Base-by-base conservation (phyloP, 345 rosid genomes). In the Pseudoturritis turrita region DNA sequence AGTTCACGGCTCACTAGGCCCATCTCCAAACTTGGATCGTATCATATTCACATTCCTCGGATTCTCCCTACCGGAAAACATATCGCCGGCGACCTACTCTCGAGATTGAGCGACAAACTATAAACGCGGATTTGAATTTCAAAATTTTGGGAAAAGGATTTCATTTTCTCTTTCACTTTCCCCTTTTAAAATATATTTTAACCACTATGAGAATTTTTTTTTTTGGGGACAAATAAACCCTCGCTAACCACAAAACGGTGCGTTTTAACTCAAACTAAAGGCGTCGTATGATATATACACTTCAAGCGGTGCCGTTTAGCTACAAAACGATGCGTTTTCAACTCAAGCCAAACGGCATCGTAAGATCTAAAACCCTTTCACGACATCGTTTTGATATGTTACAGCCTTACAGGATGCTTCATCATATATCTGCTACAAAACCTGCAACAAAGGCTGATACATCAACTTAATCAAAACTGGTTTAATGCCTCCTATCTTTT, bases 1-100 rank as follows among this genome's bases (percentile, higher is more conserved):
- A n/a, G n/a, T n/a, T n/a, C n/a, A n/a, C n/a, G n/a, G n/a, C n/a
- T n/a, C n/a, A n/a, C n/a, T n/a, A n/a, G n/a, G n/a, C n/a, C n/a
- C n/a, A n/a, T n/a, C n/a, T n/a, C n/a, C n/a, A n/a, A n/a, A n/a
- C n/a, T n/a, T n/a, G n/a, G n/a, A n/a, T n/a, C n/a, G n/a, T n/a
- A n/a, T n/a, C n/a, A n/a, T n/a, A 70, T 82, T 78, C 72, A 82
- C 52, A 76, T 75, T 80, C 36, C 47, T n/a, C 36, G 54, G 75
- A 61, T 68, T 56, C 49, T 68, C 79, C 55, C 31, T 75, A 33
- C 21, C 75, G 75, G 75, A 37, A 70, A 44, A 75, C 64, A 72
- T n/a, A n/a, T 55, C 69, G 37, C 63, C 75, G 60, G 26, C 54
- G 70, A 69, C 60, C 49, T 53, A 10, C 47, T 39, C 58, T 35